Evolutionary conservation across 108 stramenopile species (phyloP).

Genomic region (Aurantiochytrium sp.): DNA sequence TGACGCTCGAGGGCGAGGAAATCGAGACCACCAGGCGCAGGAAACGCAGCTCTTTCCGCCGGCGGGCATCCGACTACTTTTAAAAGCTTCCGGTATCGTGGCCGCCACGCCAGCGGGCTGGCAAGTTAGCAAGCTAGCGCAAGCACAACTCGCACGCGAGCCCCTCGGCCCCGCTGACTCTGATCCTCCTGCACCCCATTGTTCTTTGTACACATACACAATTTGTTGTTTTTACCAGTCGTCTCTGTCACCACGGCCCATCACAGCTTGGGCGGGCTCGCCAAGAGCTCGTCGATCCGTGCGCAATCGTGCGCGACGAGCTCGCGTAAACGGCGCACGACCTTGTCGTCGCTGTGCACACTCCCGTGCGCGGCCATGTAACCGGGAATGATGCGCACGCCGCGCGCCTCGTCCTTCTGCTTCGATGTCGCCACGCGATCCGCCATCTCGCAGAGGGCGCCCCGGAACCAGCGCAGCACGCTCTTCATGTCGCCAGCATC

Average conservation of each 20-base stretch:
- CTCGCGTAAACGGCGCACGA: slow-evolving; percentile 31
- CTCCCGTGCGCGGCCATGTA: slow-evolving; percentile 62
- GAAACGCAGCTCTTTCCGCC: neutral
- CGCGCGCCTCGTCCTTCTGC: slow-evolving; percentile 70
- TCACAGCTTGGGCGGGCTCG: neutral
- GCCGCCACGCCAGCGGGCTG: no score
- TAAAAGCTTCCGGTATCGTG: no score
- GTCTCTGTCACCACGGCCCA: no score
- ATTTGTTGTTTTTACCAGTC: no score
- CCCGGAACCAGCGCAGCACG: slow-evolving; percentile 45
- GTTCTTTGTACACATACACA: no score
- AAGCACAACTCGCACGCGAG: no score
- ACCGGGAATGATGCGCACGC: slow-evolving; percentile 68
- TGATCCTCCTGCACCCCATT: no score
- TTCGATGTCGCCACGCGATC: slow-evolving; percentile 63
- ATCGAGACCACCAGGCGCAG: neutral
- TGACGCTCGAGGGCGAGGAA: neutral
- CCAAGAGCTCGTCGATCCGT: neutral
- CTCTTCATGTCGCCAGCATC: neutral
- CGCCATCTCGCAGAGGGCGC: slow-evolving; percentile 56
- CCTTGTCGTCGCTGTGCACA: slow-evolving; percentile 66
- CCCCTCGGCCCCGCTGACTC: no score
- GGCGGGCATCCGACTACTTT: neutral
- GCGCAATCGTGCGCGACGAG: neutral
- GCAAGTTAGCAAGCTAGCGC: no score